Evolutionary conservation across 2,329 filamentous ascomycete genomes (phyloP).

Genomic region (Basipetospora chlamydospora): DNA sequence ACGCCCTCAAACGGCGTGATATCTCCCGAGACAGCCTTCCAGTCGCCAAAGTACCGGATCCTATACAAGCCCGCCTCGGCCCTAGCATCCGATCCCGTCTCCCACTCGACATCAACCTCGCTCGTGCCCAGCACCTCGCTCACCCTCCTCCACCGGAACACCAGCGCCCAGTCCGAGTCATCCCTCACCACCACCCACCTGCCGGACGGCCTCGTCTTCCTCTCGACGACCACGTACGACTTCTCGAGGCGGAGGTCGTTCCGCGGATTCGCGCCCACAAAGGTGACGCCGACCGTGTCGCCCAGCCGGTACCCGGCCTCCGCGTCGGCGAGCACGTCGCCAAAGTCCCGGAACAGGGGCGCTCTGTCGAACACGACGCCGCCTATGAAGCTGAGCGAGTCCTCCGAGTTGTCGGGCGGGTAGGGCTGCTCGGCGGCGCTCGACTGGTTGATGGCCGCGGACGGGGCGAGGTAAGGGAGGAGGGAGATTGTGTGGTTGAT

Average conservation of each 20-base stretch:
- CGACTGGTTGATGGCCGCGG: slow-evolving; percentile 8
- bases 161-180: slow-evolving; percentile 71
- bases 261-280: slow-evolving; percentile 78
- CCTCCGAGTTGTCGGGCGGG: slow-evolving; percentile 65
- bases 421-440: slow-evolving; percentile 20
- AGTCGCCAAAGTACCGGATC: slow-evolving; percentile 68
- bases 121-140: slow-evolving; percentile 58
- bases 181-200: slow-evolving; percentile 53
- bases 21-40: slow-evolving; percentile 47
- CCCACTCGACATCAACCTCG: slow-evolving; percentile 68
- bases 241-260: slow-evolving; percentile 70
- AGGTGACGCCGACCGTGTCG: slow-evolving; percentile 48
- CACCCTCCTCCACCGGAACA: slow-evolving; percentile 66
- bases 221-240: slow-evolving; percentile 68
- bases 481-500: slow-evolving; percentile 69
- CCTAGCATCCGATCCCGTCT: slow-evolving; percentile 42
- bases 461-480: slow-evolving; percentile 20
- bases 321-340: slow-evolving; percentile 45
- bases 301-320: slow-evolving; percentile 42
- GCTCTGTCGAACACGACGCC: slow-evolving; percentile 61
- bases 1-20: slow-evolving; percentile 56
- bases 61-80: slow-evolving; percentile 48
- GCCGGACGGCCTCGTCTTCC: slow-evolving; percentile 22
- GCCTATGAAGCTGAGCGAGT: slow-evolving; percentile 66
- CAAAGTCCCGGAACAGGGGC: slow-evolving; percentile 54